Base-by-base conservation (phyloP, 2,329 filamentous ascomycete genomes). In the Colletotrichum eleusines region DNA sequence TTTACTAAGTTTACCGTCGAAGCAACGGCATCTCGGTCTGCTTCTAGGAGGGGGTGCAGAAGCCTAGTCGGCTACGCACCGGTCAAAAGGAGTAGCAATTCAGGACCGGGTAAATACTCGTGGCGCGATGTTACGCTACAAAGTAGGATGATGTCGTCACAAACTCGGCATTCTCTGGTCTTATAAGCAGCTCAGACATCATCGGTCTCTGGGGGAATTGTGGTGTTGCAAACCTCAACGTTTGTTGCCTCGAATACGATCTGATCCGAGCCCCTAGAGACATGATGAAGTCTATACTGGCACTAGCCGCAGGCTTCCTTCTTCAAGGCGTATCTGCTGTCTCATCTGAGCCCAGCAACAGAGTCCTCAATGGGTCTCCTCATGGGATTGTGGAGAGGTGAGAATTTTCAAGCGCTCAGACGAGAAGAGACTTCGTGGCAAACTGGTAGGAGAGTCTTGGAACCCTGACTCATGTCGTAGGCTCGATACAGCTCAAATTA, bases 401-500 rank as follows among this genome's bases (percentile, higher is more conserved):
- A 53, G 61, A 53, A 38, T 6, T 7, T 12, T 18, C 33, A 38
- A 31, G 16, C 26, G 16, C 14, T 12, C 5, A 5, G 9, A 20
- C 16, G 9, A 4, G 31, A 16, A 20, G 16, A 12, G 23, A 20
- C 4, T 28, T 28, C 2, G 35, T 28, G 35, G 33, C 23, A 23
- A 23, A 20, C 23, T 20, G 11, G 44, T 51, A 11, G 26, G 18
- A 18, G 31, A 18, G 31, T 31, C n/a, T 40, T 33, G 50, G 5
- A 23, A 46, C 12, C n/a, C 66, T 69, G 14, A 69, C 38, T n/a
- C 5, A 3, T 23, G 23, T 23, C 16, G 16, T 50, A 70, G 67
- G 33, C 57, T 70, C 42, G 28, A 70, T 20, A 58, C 55, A 12
- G 38, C 67, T 26, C 67, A 70, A 38, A 50, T 70, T n/a, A 70